Conservation (phyloP, 441 rosid genomes). For the Brassica balearica region DNA sequence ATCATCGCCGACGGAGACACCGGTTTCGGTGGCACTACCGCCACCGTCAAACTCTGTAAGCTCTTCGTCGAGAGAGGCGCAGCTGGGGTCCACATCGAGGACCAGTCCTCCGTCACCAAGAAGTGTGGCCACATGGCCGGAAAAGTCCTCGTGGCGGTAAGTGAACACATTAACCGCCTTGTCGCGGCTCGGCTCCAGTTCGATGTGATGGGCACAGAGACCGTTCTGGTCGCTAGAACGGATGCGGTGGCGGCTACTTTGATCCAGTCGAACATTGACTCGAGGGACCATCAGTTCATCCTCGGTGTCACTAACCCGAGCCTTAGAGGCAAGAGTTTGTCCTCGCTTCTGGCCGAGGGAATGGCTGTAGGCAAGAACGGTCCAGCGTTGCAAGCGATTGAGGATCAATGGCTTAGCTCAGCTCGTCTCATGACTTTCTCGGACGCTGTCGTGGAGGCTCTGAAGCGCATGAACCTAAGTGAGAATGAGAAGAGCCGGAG, state of each 20-base stretch:
- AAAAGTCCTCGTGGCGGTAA: constrained; percentile 87
- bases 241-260: constrained; percentile 85
- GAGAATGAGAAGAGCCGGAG: constrained; percentile 68
- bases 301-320: constrained; percentile 83
- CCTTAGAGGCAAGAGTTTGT: constrained; percentile 67
- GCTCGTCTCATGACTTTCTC: constrained; percentile 84
- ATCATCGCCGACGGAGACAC: constrained; percentile 97
- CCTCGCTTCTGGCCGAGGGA: constrained; percentile 67
- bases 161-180: constrained; percentile 87
- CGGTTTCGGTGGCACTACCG: constrained; percentile 91
- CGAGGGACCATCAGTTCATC: constrained; percentile 89
- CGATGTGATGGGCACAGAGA: constrained; percentile 93
- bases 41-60: constrained; percentile 93
- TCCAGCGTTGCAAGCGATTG: constrained; percentile 73
- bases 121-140: constrained; percentile 98
- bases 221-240: constrained; percentile 84
- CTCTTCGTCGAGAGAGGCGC: constrained; percentile 94
- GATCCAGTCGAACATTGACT: constrained; percentile 84
- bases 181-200: constrained; percentile 94
- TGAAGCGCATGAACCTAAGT: constrained; percentile 58
- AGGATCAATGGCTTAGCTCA: constrained; percentile 79
- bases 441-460: constrained; percentile 64
- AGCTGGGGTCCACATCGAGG: constrained; percentile 95
- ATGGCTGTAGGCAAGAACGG: constrained; percentile 83
- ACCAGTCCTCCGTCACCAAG: constrained; percentile 91